Base-by-base conservation (phyloP, 345 rosid species). In the Dimocarpus longan region DNA sequence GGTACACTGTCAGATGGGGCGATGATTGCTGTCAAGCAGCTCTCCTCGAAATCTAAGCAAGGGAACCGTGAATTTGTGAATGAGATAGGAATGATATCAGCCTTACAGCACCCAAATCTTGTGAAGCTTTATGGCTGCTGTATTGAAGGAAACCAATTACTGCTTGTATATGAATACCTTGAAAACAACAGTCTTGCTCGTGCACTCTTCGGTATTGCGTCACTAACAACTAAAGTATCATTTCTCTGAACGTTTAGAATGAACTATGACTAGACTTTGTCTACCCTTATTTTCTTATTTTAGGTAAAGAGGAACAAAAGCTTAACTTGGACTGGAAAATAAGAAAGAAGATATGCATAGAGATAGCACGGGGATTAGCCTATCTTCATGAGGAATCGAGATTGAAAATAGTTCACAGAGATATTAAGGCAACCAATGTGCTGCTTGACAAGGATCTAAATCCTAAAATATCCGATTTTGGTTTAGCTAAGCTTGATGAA, bases 1-100 rank as follows among this genome's bases (percentile, higher is more conserved):
- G 94, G 95, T 68, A 85, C 73, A 60, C 80, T 91, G 5, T 78
- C 86, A 5, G 91, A 91, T 81, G 92, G 90, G 40, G 75, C 65
- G 1, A 79, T 88, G 44, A 88, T 91, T 75, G 95, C 95, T 26
- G 94, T 91, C 11, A 91, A 91, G 84, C 94, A 91, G 81, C 87
- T 91, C 11, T 91, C 94, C 4, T 83, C 95, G 24, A 89, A 88
- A 83, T 91, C 95, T 5, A 91, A 86, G 83, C 93, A 91, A 84
- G 95, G 95, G 28, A 88, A 91, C 66, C 89, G 95, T 5, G 93
- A 91, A 83, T 91, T 91, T 66, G 85, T 91, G 71, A 89, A 78
- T 21, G 93, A 89, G 82, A 89, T 91, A 59, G 93, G 92, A 78
- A 89, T 91, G 92, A 91, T 91, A 46, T 89, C 95, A 13, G 95